Conservation (phyloP, 257 asterid species). For the Paraleonurus japonicus region DNA sequence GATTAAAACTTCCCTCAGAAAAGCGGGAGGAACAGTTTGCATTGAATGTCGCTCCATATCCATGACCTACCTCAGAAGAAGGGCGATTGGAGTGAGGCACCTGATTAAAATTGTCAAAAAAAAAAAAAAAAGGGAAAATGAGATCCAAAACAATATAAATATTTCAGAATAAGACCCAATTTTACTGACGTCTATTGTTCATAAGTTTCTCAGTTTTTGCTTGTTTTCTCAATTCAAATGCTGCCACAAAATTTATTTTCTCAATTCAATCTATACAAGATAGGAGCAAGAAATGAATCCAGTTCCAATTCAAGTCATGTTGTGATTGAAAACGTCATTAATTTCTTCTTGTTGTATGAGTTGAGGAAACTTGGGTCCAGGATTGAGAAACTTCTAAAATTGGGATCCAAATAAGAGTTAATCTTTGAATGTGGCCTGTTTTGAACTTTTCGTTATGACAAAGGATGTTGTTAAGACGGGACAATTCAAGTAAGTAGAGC, state of each 20-base stretch:
- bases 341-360: background rate
- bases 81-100: slow-evolving; percentile 52
- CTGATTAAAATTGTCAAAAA: slow-evolving; percentile 29
- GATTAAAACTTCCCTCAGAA: background rate
- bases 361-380: background rate
- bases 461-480: background rate
- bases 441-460: background rate
- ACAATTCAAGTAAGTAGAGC: background rate
- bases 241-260: background rate
- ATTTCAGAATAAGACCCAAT: background rate
- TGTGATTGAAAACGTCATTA: background rate
- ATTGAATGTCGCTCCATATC: background rate
- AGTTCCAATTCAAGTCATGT: too few relatives aligned
- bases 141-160: background rate
- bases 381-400: background rate
- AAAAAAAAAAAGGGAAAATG: background rate
- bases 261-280: background rate
- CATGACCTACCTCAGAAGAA: slow-evolving; percentile 42
- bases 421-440: background rate
- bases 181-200: background rate
- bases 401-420: background rate
- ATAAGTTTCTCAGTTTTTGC: background rate
- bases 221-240: background rate
- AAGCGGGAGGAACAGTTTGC: slow-evolving; percentile 2
- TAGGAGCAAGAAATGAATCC: background rate